Evolutionary conservation across 441 rosid genomes (phyloP), one percentile per base, ranked within the genome.

Genomic region (Corymbia citriodora): DNA sequence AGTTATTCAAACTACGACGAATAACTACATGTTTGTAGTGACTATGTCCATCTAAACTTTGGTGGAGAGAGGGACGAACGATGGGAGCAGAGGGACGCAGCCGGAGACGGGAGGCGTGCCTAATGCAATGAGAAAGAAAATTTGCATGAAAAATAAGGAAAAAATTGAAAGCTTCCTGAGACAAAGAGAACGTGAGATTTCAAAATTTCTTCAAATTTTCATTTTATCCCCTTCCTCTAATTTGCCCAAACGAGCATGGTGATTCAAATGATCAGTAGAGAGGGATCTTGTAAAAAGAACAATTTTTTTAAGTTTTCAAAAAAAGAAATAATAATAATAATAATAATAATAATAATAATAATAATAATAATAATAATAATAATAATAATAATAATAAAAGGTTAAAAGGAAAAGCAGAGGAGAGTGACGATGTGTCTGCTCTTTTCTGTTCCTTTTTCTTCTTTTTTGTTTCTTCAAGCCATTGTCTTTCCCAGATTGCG

Each of bases 31-130:
- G 33, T 14, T 61, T 27, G 27, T 25, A 27, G 68, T 61, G 68
- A 61, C 7, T 61, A 27, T 27, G 68, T 61, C 14, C 68, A 11
- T 61, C 15, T 1, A 2, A 25, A 14, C 15, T 61, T 27, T 61
- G 68, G 15, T 27, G 68, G 40, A 36, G 40, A 36, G 40, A 57
- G 5, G 3, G 63, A 57, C 4, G 9, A 29, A 31, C 68, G 2
- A 61, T 27, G 9, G 2, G 4, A 27, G 31, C 15, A 1, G 15
- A 2, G 65, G 7, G 6, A 25, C 2, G 15, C 8, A 2, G 7
- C 15, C 31, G 14, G 33, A 65, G 19, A 65, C 8, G 36, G 10
- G 10, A 68, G 79, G 79, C 9, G 13, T 16, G 40, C 1, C 6
- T 40, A 7, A 31, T 8, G 6, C 6, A 18, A 45, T 2, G 45